Base-by-base conservation (phyloP, 768 basidiomycete species). In the Lanmaoa rubissima region DNA sequence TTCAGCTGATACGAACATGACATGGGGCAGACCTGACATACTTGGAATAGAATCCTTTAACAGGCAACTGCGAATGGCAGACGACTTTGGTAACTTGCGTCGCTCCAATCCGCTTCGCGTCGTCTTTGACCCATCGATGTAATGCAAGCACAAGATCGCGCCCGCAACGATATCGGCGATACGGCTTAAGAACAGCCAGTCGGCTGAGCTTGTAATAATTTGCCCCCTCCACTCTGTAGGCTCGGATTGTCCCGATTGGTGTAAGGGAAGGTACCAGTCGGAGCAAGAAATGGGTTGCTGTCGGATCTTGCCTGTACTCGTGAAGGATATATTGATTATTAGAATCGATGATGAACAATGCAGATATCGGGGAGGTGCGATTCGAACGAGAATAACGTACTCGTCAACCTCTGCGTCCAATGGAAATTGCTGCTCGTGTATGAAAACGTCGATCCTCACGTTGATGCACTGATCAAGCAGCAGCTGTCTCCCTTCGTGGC, bases 41-140 rank as follows among this genome's bases (percentile, higher is more conserved):
- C 92, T 81, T 89, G 69, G 81, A 78, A 69, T 94, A 94, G 72
- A 93, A 93, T 8, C 74, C 79, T 66, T 81, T 85, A 53, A 81
- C 88, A 44, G 71, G 60, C 21, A 92, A 74, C 71, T 93, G 91
- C 11, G 91, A 88, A 71, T 92, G 87, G 50, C 72, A 69, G 50
- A 86, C 74, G 54, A 90, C 76, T 60, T 75, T 73, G 55, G 69
- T 75, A 47, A 69, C 64, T 43, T 72, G 65, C 62, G 64, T 54
- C 19, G 54, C 46, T 41, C 64, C 59, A 39, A 52, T 59, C 45
- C 43, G 61, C 51, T 54, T 61, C 60, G 61, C 63, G 61, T 87
- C 78, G 50, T 72, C 65, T 55, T 68, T 69, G 56, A 81, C 79
- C 82, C 84, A 88, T 38, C 76, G 72, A 63, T 90, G 87, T 57